A percentile compares a stretch with the other conserved stretches of the same genome.
These are phyloP conservation scores for Plasmodium reichenowi DNA, from an alignment of 169 alveolate genomes.

Conservation along the genomic window DNA sequence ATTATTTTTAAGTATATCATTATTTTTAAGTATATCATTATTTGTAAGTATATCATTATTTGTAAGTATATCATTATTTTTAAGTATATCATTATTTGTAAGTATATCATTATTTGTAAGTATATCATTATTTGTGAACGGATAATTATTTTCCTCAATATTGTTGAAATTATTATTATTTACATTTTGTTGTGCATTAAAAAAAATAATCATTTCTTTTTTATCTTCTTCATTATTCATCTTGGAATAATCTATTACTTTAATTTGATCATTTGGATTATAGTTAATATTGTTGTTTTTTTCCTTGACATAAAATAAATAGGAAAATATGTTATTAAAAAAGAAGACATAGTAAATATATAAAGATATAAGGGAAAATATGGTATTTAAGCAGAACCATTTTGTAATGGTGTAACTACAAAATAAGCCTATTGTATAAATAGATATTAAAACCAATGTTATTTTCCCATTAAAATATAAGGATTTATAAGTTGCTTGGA, in stretches of 20 bases:
- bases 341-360: conserved; percentile 34
- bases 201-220: background rate
- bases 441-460: background rate
- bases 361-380: conserved; percentile 8
- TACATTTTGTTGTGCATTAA: background rate
- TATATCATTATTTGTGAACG: too few relatives aligned
- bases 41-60: background rate
- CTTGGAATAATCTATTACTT: background rate
- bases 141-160: too few relatives aligned
- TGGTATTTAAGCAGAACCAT: conserved; percentile 21
- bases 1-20: too few relatives aligned
- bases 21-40: background rate
- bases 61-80: background rate
- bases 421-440: conserved; percentile 24
- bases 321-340: conserved; percentile 49
- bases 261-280: background rate
- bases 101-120: background rate
- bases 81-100: background rate
- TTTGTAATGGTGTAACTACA: conserved; percentile 39
- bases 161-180: too few relatives aligned
- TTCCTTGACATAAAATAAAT: conserved; percentile 14
- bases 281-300: background rate
- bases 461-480: conserved; percentile 46
- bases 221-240: background rate
- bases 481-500: conserved; percentile 49